Percentiles rank a stretch among this genome's conserved stretches.
phyloP scores from a whole-genome alignment of 2,329 filamentous ascomycete species.

The Exserohilum rostratum region DNA sequence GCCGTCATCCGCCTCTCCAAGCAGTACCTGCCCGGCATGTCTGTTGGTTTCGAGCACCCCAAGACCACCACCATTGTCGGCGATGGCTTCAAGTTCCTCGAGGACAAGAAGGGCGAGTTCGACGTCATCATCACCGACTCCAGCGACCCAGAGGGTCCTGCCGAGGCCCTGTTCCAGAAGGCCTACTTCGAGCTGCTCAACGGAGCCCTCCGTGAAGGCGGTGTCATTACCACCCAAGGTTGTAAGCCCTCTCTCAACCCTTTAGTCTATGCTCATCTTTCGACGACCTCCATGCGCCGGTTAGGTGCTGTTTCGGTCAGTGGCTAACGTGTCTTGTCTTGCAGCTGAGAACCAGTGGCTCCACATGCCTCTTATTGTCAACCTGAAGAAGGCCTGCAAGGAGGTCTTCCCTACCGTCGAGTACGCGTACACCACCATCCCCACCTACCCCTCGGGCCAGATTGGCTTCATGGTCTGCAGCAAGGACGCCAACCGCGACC shows the following conservation, averaged over 20 bases:
- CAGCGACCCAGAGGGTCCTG: slow-evolving; percentile 94
- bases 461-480: slow-evolving; percentile 99
- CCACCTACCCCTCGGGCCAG: slow-evolving; percentile 97
- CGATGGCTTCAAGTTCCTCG: slow-evolving; percentile 98
- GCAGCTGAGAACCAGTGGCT: slow-evolving; percentile 99
- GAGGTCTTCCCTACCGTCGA: slow-evolving; percentile 97
- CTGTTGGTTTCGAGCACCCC: slow-evolving; percentile 89
- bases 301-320: slow-evolving; percentile 19
- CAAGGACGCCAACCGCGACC: slow-evolving; percentile 86
- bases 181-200: slow-evolving; percentile 95
- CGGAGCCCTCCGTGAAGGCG: slow-evolving; percentile 88
- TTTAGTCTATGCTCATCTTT: slow-evolving; percentile 24
- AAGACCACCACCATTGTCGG: slow-evolving; percentile 92
- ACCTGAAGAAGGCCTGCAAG: slow-evolving; percentile 96
- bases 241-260: slow-evolving; percentile 76
- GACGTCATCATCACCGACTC: slow-evolving; percentile 99
- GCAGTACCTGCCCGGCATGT: slow-evolving; percentile 95
- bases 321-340: slow-evolving; percentile 32
- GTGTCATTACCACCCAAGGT: slow-evolving; percentile 99
- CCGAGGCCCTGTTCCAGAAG: slow-evolving; percentile 97
- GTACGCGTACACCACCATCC: slow-evolving; percentile 99
- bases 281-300: slow-evolving; percentile 19
- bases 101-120: slow-evolving; percentile 95
- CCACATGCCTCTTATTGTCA: slow-evolving; percentile 88
- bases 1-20: slow-evolving; percentile 98